phyloP scores from a whole-genome alignment of 176 grass and related monocot genomes.

The Metroxylon sagu region DNA sequence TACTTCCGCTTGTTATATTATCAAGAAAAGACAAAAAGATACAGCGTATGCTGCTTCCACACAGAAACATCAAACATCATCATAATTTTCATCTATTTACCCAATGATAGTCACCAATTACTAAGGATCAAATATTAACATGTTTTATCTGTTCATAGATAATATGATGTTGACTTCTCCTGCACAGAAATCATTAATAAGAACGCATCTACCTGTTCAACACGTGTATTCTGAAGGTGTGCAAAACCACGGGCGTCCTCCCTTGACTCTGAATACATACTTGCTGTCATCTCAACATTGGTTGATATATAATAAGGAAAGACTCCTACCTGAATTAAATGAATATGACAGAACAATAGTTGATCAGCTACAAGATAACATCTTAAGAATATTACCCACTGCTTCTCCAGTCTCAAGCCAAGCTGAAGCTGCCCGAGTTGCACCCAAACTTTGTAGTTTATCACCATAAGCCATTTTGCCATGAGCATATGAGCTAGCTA shows the following conservation, averaged over 20 bases:
- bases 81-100: no score
- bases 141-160: no score
- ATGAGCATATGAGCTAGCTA: conserved; percentile 40
- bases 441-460: conserved; percentile 22
- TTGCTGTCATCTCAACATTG: conserved; percentile 55
- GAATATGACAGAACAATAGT: no score
- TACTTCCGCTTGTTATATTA: no score
- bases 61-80: no score
- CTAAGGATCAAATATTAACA: no score
- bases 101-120: no score
- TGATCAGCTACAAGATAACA: background rate
- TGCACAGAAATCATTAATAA: background rate
- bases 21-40: no score
- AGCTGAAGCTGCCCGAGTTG: conserved; percentile 19
- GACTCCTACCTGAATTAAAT: no score
- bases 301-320: conserved; percentile 12
- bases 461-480: conserved; percentile 41
- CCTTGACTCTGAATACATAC: conserved; percentile 56
- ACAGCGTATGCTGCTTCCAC: no score
- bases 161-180: no score
- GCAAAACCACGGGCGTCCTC: conserved; percentile 67
- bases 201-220: conserved; percentile 71
- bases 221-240: conserved; percentile 51
- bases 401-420: conserved; percentile 69
- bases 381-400: conserved; percentile 48